Evolutionary conservation across 2,329 filamentous ascomycete genomes (phyloP).

Genomic region (Pezicula neosporulosa): DNA sequence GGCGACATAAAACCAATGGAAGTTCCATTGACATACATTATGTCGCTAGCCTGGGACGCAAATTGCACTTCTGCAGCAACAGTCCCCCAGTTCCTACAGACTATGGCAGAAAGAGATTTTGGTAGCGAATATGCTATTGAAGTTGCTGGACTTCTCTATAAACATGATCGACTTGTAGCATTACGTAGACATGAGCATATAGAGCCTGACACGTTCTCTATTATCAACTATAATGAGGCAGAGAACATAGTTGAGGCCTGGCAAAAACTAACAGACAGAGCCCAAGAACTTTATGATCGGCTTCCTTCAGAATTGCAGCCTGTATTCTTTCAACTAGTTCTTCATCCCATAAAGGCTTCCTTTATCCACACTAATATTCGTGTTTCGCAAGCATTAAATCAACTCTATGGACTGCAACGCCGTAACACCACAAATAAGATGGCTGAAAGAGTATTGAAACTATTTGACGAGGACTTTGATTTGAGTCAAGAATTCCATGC

Average conservation of each 20-base stretch:
- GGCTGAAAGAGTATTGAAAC: slow-evolving; percentile 46
- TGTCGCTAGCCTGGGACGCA: slow-evolving; percentile 63
- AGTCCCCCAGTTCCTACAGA: slow-evolving; percentile 48
- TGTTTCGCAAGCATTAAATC: slow-evolving; percentile 45
- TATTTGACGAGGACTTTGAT: slow-evolving; percentile 51
- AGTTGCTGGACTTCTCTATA: slow-evolving; percentile 46
- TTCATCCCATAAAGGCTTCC: slow-evolving; percentile 55
- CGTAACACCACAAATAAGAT: slow-evolving; percentile 51
- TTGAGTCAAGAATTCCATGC: slow-evolving; percentile 52
- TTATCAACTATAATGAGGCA: slow-evolving; percentile 60
- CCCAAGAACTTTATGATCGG: slow-evolving; percentile 49
- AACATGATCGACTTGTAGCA: slow-evolving; percentile 49
- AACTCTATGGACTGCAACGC: slow-evolving; percentile 50
- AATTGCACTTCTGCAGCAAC: slow-evolving; percentile 48
- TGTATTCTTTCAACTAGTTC: slow-evolving; percentile 57
- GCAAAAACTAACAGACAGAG: slow-evolving; percentile 44
- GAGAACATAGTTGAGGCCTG: slow-evolving; percentile 51
- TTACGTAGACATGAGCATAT: slow-evolving; percentile 59
- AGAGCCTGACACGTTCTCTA: slow-evolving; percentile 53
- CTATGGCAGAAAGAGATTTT: slow-evolving; percentile 54
- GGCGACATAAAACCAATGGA: slow-evolving; percentile 57
- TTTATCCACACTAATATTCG: slow-evolving; percentile 49
- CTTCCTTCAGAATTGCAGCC: slow-evolving; percentile 45
- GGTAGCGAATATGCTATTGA: slow-evolving; percentile 39
- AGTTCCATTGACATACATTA: slow-evolving; percentile 60